Base-by-base conservation (phyloP, 31 red algal genomes). In the Pterothamnion heteromorphum region DNA sequence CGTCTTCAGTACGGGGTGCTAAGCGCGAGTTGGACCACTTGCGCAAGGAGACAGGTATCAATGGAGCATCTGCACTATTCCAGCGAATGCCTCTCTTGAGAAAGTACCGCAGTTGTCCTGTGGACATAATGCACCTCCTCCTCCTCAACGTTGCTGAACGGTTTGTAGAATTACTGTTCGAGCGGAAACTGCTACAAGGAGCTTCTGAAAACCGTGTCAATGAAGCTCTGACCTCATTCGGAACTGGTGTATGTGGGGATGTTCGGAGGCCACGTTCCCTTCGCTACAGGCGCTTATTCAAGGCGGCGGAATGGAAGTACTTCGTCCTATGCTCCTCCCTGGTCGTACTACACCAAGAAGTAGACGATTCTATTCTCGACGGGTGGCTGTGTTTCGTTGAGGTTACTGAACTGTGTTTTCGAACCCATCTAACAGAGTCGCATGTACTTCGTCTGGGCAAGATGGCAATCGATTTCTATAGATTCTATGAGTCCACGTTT, bases 111-210 rank as follows among this genome's bases (percentile, higher is more conserved):
- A 82, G 90, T 18, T 80, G 80, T 30, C 90, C 90, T 30, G 83
- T 82, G 4, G 72, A 44, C 74, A 33, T 80, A 1, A 91, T 91
- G 64, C 90, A 91, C 35, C 36, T 91, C 0, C 35, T 91, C 0
- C 83, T 82, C 35, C 74, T 82, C 4, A 80, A 91, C 34, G 0
- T 91, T 82, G 20, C 74, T 2, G 0, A 74, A 37, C 74, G 57
- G n/a, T 24, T 91, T 0, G 20, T 91, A 4, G 0, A 1, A 0
- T 82, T 91, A 3, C 83, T 33, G 90, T 44, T 30, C 35, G 90
- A 41, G 44, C 33, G 1, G 44, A 0, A 4, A 14, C 1, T 21
- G 21, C 3, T 2, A 34, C 22, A 26, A 43, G 0, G 72, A 82
- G 38, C 72, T 44, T 14, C 38, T 0, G 0, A 35, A 78, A 57